A percentile compares a stretch with the other conserved stretches of the same genome.
These are phyloP conservation scores for Actinomucor elegans DNA, from an alignment of 371 early-diverging fungal species.

Conservation along the genomic window DNA sequence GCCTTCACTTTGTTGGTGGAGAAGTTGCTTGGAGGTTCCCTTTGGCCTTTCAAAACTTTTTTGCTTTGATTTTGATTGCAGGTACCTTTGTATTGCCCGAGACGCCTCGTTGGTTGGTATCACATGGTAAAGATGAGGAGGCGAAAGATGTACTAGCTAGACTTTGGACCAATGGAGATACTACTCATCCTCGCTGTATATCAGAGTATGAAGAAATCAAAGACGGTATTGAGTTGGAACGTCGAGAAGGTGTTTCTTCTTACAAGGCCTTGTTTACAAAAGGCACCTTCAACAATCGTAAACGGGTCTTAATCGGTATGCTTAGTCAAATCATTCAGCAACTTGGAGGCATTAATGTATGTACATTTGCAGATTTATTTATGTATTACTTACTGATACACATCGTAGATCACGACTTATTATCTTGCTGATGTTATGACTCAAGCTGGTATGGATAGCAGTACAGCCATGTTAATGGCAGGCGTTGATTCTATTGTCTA, in stretches of 20 bases:
- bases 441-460: conserved; percentile 31
- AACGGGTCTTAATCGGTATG: conserved; percentile 52
- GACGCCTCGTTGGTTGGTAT: conserved; percentile 52
- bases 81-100: conserved; percentile 29
- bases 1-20: conserved; percentile 33
- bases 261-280: conserved; percentile 47
- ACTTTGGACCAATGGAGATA: conserved; percentile 49
- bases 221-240: conserved; percentile 49
- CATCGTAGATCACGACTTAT: conserved; percentile 41
- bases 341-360: conserved; percentile 46
- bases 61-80: conserved; percentile 21
- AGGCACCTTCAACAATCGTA: conserved; percentile 51
- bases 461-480: conserved; percentile 36
- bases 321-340: conserved; percentile 53
- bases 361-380: neutral
- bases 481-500: conserved; percentile 41
- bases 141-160: conserved; percentile 39
- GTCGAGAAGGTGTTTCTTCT: conserved; percentile 41
- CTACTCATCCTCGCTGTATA: conserved; percentile 44
- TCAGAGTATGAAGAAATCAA: conserved; percentile 48
- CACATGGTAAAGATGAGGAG: conserved; percentile 43
- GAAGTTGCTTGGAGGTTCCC: conserved; percentile 46
- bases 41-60: conserved; percentile 34
- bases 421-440: conserved; percentile 35
- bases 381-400: conserved; percentile 21